Evolutionary conservation across 2,329 filamentous ascomycete genomes (phyloP).

Genomic region (Nakataea oryzae): DNA sequence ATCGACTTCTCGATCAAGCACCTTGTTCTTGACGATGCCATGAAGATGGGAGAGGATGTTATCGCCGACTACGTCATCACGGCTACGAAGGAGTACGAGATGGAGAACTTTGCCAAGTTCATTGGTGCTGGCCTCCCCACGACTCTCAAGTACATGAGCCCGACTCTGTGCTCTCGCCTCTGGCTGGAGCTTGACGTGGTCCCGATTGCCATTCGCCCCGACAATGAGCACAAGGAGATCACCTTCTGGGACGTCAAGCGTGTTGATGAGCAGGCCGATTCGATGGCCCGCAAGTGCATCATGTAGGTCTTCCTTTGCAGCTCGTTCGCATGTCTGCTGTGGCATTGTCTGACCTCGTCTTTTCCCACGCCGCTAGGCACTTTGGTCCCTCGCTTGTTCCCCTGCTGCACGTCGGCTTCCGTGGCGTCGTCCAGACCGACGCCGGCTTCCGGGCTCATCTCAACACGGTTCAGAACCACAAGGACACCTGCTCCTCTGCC

Average conservation of each 20-base stretch:
- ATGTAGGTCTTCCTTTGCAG: constrained; percentile 36
- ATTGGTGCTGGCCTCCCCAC: constrained; percentile 61
- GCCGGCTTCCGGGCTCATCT: constrained; percentile 53
- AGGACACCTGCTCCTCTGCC: constrained; percentile 43
- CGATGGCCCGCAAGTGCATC: constrained; percentile 69
- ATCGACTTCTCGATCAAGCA: constrained; percentile 59
- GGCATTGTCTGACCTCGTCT: constrained; percentile 3
- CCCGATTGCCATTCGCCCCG: constrained; percentile 51
- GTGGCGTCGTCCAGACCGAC: constrained; percentile 62
- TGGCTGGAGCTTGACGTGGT: constrained; percentile 72
- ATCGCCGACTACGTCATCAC: constrained; percentile 51
- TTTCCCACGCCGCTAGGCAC: constrained; percentile 39
- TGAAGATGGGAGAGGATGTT: constrained; percentile 28
- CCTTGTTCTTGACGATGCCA: constrained; percentile 32
- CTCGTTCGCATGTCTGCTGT: too few relatives aligned
- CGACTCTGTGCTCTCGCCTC: constrained; percentile 55
- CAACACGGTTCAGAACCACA: constrained; percentile 44
- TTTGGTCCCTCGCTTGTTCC: constrained; percentile 66
- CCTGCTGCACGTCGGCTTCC: constrained; percentile 55
- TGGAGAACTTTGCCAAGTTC: constrained; percentile 61
- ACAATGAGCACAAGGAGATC: constrained; percentile 28
- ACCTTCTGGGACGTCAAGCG: constrained; percentile 42
- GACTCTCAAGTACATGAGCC: constrained; percentile 48
- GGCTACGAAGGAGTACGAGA: constrained; percentile 48
- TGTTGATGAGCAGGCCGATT: constrained; percentile 76